These are phyloP conservation scores for Pythium biforme DNA, from an alignment of 352 stramenopile genomes.

Conservation along the genomic window DNA sequence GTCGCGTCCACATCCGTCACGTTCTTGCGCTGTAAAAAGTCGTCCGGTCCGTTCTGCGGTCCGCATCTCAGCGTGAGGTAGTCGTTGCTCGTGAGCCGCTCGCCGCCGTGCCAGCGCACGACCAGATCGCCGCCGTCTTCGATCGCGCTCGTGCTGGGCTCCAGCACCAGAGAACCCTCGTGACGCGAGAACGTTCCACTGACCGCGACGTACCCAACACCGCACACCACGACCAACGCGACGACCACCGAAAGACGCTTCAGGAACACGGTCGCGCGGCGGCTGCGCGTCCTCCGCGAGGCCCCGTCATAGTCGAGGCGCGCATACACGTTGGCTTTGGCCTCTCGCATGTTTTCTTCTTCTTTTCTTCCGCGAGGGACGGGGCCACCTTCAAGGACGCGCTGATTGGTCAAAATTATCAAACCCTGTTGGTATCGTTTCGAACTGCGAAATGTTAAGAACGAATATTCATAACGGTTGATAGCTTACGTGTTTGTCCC, in stretches of 20 bases:
- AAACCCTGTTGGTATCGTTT: neutral
- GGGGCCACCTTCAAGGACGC: neutral
- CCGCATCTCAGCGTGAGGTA: slow-evolving; percentile 72
- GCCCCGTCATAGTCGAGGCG: neutral
- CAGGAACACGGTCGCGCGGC: neutral
- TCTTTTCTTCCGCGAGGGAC: neutral
- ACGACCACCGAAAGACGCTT: neutral
- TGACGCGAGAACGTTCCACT: neutral
- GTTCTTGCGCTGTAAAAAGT: slow-evolving; percentile 44
- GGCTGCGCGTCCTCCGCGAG: neutral
- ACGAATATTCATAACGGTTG: neutral
- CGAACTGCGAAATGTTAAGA: too few relatives aligned
- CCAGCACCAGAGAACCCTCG: slow-evolving; percentile 28
- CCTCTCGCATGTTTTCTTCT: neutral
- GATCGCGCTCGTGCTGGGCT: slow-evolving; percentile 36
- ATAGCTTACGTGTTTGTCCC: neutral
- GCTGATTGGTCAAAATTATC: neutral
- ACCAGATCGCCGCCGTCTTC: slow-evolving; percentile 53
- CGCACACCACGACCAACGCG: slow-evolving; percentile 1
- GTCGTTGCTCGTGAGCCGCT: slow-evolving; percentile 32
- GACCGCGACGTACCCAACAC: slow-evolving; percentile 2
- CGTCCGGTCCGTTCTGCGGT: slow-evolving; percentile 38
- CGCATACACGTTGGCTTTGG: neutral
- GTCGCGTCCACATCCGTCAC: slow-evolving; percentile 33
- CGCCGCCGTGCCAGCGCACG: slow-evolving; percentile 38